Base-by-base conservation (phyloP, 1,284 basidiomycete species). In the Inonotus obliquus region DNA sequence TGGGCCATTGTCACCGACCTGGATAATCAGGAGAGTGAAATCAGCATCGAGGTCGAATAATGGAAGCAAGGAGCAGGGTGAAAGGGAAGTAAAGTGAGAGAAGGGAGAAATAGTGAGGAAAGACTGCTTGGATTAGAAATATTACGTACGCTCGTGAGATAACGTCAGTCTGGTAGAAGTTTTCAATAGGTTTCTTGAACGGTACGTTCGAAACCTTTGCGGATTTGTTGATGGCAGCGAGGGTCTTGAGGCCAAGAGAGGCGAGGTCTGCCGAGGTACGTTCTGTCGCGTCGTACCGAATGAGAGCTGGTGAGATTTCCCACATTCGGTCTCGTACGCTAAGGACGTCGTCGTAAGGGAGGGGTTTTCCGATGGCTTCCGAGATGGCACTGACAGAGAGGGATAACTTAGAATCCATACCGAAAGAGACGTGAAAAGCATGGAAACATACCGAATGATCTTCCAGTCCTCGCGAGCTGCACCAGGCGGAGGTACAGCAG, bases 391-490 rank as follows among this genome's bases (percentile, higher is more conserved):
- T 91, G 63, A 11, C 52, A 41, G n/a, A n/a, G 47, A 44, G 59
- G 1, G 55, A 52, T 19, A 17, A 27, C 38, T 45, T 56, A 19
- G 11, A 54, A 25, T 47, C 6, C 9, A 32, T 35, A 19, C 25
- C 17, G 23, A n/a, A 48, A 37, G 14, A 32, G 35, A 5, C 27
- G n/a, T 21, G 17, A 59, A 45, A 53, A 52, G 4, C 27, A n/a
- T 21, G n/a, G 48, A 59, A 2, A 73, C 81, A 29, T 65, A 91
- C 89, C 95, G 90, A 66, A 99, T 81, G 70, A 99, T 94, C 83
- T 99, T 98, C 97, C 97, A 99, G 75, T 99, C 97, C 75, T 99
- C 97, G 57, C 97, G 81, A 2, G 94, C 85, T 1, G 95, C 92
- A 60, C 96, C 97, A 17, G 97, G 96, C 39, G 95, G 92, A n/a